Base-by-base conservation (phyloP, 1,284 basidiomycete species). In the Sanghuangporus weigelae region DNA sequence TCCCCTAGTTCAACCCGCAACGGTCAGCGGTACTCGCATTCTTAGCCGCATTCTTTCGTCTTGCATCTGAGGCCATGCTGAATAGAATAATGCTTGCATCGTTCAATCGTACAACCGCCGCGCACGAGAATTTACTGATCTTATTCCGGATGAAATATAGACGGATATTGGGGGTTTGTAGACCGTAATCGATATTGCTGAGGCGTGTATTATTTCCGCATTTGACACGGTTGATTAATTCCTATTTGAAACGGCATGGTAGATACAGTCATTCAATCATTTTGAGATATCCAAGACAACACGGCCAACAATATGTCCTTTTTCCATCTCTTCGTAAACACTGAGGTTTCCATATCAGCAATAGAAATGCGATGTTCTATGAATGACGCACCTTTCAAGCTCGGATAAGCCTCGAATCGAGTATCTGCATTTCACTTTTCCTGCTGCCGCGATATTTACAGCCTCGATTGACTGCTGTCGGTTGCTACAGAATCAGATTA, bases 381-480 rank as follows among this genome's bases (percentile, higher is more conserved):
- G 16, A 35, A n/a, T 38, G 21, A 79, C 80, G 64, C 59, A 85
- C 84, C 76, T 73, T 42, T 81, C 74, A 51, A 92, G 81, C n/a
- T 82, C 79, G 1, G 74, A 71, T 42, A 92, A 75, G 1, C 78
- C 78, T 71, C 79, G 81, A 59, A 79, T 67, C 56, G 70, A 72
- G 71, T 79, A 89, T 64, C 78, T 78, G 63, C 84, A 84, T 71
- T 83, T 86, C 58, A 92, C 87, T 55, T 83, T 81, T 14, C 90
- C 91, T 7, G 77, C 71, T 0, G 88, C 83, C 7, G 89, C 92
- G 36, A 93, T 84, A 1, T 84, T 80, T 35, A 93, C 73, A 0
- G 92, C 88, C 71, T 94, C 91, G 16, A 79, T 71, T 7, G 89
- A 82, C 69, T 93, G 91, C 70, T 90, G 87, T 51, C 89, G 80